Evolutionary conservation across 2,329 filamentous ascomycete species (phyloP).

Genomic region (Chrysoporthe puriensis): DNA sequence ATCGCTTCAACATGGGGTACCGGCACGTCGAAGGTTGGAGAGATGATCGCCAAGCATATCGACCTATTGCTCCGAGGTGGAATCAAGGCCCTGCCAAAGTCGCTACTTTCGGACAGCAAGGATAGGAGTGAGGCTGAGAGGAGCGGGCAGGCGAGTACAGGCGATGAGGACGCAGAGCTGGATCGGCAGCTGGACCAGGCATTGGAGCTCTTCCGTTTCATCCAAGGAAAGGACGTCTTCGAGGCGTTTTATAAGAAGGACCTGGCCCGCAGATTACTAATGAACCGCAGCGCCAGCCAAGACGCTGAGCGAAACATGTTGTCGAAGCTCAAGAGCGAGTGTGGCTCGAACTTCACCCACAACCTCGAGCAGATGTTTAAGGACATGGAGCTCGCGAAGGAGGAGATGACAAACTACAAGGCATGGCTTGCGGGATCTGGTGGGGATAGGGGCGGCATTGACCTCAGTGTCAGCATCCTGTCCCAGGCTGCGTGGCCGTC

Average conservation of each 20-base stretch:
- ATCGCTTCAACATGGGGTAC: conserved; percentile 73
- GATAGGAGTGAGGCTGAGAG: conserved; percentile 62
- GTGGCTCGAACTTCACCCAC: conserved; percentile 90
- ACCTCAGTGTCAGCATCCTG: conserved; percentile 87
- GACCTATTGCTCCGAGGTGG: conserved; percentile 87
- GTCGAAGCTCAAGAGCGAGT: conserved; percentile 87
- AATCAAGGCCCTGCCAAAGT: conserved; percentile 77
- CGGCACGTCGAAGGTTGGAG: conserved; percentile 90
- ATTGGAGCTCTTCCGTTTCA: conserved; percentile 92
- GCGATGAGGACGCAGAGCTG: conserved; percentile 89
- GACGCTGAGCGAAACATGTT: conserved; percentile 98
- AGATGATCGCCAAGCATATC: conserved; percentile 98
- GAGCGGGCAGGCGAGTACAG: conserved; percentile 67
- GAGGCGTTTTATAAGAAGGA: conserved; percentile 99
- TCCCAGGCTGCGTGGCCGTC: conserved; percentile 91
- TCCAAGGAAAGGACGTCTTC: conserved; percentile 96
- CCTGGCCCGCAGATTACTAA: conserved; percentile 83
- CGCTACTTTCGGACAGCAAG: conserved; percentile 64
- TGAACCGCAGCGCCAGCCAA: conserved; percentile 90
- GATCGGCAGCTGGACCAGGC: conserved; percentile 91
- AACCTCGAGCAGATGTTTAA: conserved; percentile 99
- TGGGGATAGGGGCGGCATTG: conserved; percentile 56
- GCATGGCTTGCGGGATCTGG: conserved; percentile 59
- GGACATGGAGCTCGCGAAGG: conserved; percentile 89
- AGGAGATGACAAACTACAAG: conserved; percentile 92